Percentiles rank a stretch among this genome's conserved stretches.
These are phyloP conservation scores for Cephalotrichum gorgonifer DNA, from an alignment of 2,329 filamentous ascomycete species.

Conservation along the genomic window DNA sequence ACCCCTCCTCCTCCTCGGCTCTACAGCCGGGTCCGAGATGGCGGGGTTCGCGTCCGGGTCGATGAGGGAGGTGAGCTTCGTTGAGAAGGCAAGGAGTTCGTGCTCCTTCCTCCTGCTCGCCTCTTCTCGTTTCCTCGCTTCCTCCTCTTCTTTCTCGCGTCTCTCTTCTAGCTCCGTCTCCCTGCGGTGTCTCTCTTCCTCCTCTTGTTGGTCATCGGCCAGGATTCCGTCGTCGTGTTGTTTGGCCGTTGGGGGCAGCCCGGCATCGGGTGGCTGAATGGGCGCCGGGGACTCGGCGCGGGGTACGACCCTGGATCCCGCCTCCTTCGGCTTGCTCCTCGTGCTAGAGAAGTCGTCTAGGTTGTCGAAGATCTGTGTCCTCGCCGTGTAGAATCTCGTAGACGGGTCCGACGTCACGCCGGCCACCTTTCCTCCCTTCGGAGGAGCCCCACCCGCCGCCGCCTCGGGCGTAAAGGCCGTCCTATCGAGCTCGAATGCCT, in stretches of 20 bases:
- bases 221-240: constrained; percentile 7
- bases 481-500: background rate
- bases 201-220: constrained; percentile 10
- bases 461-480: background rate
- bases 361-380: constrained; percentile 6
- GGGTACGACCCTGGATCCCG: constrained; percentile 5
- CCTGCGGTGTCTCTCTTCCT: constrained; percentile 16
- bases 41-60: constrained; percentile 16
- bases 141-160: constrained; percentile 11
- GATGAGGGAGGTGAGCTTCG: constrained; percentile 31
- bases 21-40: constrained; percentile 9
- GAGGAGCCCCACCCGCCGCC: background rate
- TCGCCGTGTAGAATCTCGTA: constrained; percentile 1
- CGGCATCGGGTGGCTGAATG: constrained; percentile 9
- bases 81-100: constrained; percentile 21
- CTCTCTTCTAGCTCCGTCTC: constrained; percentile 13
- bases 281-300: constrained; percentile 6
- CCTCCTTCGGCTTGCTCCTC: constrained; percentile 7
- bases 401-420: background rate
- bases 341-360: constrained; percentile 13
- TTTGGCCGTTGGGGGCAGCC: constrained; percentile 2
- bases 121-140: constrained; percentile 18
- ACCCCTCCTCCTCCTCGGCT: constrained; percentile 29
- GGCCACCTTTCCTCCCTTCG: background rate
- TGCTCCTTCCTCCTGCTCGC: constrained; percentile 20